phyloP scores from a whole-genome alignment of 1,139 yeast genomes.

The Yamadazyma spencermartinsiae region DNA sequence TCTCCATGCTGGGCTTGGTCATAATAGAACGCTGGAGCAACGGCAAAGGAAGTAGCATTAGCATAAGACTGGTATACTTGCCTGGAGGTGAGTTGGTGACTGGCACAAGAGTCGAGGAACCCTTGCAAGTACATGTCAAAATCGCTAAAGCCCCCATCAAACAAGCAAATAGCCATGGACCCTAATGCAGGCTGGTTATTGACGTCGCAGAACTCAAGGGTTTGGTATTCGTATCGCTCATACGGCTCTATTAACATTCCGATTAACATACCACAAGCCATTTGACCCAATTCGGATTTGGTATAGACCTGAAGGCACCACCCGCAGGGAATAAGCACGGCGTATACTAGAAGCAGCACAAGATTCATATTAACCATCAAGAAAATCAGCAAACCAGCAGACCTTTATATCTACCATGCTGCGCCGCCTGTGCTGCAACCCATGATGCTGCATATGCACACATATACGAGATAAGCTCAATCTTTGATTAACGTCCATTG shows the following conservation, averaged over 20 bases:
- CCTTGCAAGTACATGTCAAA: conserved; percentile 18
- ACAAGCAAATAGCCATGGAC: conserved; percentile 33
- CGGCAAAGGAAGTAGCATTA: conserved; percentile 28
- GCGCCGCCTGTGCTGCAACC: no score
- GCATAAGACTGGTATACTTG: conserved; percentile 23
- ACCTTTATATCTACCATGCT: no score
- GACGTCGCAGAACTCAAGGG: conserved; percentile 21
- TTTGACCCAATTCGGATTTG: conserved; percentile 7
- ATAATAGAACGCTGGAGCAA: conserved; percentile 12
- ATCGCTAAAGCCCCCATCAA: conserved; percentile 11
- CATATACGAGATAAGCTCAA: no score
- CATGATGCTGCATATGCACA: no score
- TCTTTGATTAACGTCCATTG: no score
- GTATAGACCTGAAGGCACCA: conserved; percentile 4
- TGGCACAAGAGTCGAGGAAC: conserved; percentile 23
- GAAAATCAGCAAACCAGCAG: no score
- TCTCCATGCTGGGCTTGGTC: conserved; percentile 3
- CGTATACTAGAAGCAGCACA: not conserved
- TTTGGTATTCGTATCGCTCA: conserved; percentile 7
- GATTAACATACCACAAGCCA: conserved; percentile 8
- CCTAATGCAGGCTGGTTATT: conserved; percentile 37
- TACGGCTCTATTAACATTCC: conserved; percentile 7
- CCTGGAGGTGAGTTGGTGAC: conserved; percentile 20
- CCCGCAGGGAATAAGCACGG: not conserved
- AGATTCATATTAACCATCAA: no score